Percentiles rank a stretch among this genome's conserved stretches.
These are phyloP conservation scores for Giardia duodenalis DNA, from an alignment of 208 protist species.

Conservation along the genomic window DNA sequence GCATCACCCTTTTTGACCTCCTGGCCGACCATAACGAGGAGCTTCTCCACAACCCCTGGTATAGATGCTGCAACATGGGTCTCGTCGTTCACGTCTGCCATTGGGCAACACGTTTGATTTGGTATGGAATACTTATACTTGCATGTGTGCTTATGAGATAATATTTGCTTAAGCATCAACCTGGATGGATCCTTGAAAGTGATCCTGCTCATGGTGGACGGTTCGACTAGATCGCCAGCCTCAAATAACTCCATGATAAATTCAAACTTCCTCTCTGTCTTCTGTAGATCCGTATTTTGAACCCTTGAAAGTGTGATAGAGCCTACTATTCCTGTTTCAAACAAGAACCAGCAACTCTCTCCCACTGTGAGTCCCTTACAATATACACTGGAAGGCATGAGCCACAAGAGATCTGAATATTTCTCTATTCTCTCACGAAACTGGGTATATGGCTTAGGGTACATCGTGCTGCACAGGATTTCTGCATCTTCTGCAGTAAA, in stretches of 20 bases:
- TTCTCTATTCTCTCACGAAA: not conserved
- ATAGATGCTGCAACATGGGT: not conserved
- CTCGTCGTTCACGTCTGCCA: not conserved
- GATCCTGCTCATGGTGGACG: not conserved
- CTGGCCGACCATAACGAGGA: not conserved
- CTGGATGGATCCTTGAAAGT: too few relatives aligned
- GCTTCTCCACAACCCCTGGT: not conserved
- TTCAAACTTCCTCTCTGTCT: not conserved
- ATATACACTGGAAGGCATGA: not conserved
- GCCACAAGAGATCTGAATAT: not conserved
- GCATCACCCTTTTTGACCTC: not conserved
- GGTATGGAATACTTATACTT: not conserved
- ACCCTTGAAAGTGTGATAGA: not conserved
- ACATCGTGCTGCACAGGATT: not conserved
- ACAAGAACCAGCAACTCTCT: not conserved
- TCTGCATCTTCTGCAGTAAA: not conserved
- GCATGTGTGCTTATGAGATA: not conserved
- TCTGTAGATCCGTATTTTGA: not conserved
- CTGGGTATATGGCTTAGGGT: not conserved
- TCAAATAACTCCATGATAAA: not conserved
- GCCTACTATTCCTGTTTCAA: not conserved
- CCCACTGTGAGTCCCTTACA: not conserved
- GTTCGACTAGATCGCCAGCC: too few relatives aligned
- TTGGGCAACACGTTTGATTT: not conserved
- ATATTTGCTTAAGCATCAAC: not conserved